Evolutionary conservation across 257 asterid genomes (phyloP), one percentile per base, ranked within the genome.

Genomic region (Leonotis leonurus): DNA sequence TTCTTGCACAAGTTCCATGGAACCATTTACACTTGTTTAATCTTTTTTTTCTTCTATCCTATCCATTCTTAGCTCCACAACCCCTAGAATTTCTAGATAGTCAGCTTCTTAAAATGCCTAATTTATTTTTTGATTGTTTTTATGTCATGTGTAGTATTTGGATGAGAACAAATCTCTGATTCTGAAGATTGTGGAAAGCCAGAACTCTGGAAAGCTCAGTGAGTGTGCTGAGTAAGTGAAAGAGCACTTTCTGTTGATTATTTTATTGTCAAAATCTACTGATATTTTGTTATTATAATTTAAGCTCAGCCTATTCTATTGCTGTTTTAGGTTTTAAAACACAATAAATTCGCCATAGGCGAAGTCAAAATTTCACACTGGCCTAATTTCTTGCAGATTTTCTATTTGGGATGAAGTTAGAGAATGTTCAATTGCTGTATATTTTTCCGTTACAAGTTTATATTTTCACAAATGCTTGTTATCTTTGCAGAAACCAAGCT

Each of bases 121-220:
- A 0, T 3, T 52, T 52, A 13, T 12, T 13, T 39, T 4, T 12
- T 13, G 3, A 39, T 39, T 39, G 8, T 44, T 9, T 26, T 16
- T 60, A 5, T 27, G 17, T 44, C 3, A 3, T 46, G 2, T 70
- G 84, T 88, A 93, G 99, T 93, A 83, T 76, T 73, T 93, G 67
- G 99, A 93, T 78, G 99, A 93, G 72, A 93, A 93, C 85, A 93
- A 93, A 70, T 89, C 99, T 3, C 80, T 93, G 40, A 93, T 93
- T 75, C 69, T 93, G 80, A 93, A 83, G 91, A 93, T 93, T 57
- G 99, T 93, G 13, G 99, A 93, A 86, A 93, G 87, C 82, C 99
- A 93, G 54, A 93, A 87, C 83, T 83, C 95, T 0, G 99, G 99
- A 26, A 93, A 89, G 80, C 69, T 89, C 67, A 84, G 73, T 41